These are phyloP conservation scores for Anthracocystis panici-leucophaei DNA, from an alignment of 1,284 basidiomycete species.

Conservation along the genomic window DNA sequence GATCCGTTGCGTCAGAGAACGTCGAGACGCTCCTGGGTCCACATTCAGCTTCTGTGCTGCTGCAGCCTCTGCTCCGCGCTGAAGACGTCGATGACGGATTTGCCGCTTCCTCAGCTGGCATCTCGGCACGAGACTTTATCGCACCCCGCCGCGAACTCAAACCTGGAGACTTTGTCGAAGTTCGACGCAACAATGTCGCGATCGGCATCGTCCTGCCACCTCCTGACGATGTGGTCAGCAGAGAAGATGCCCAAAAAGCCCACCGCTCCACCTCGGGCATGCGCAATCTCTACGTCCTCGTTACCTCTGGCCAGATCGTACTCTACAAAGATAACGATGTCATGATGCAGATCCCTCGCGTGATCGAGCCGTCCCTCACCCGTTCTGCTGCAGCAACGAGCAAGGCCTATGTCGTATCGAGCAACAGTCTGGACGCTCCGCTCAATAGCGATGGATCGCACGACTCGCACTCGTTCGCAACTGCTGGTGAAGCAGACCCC, in stretches of 20 bases:
- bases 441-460: conserved; percentile 20
- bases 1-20: conserved; percentile 4
- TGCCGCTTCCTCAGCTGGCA: not conserved
- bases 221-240: conserved; percentile 11
- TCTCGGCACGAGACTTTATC: conserved; percentile 29
- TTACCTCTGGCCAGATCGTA: conserved; percentile 32
- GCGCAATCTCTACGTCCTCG: conserved; percentile 40
- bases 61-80: conserved; percentile 8
- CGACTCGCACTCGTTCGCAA: conserved; percentile 17
- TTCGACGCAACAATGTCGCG: conserved; percentile 6
- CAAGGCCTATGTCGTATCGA: conserved; percentile 26
- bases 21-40: conserved; percentile 25
- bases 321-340: conserved; percentile 43
- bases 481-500: conserved; percentile 10
- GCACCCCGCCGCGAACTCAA: conserved; percentile 20
- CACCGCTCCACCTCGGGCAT: not conserved
- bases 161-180: conserved; percentile 52
- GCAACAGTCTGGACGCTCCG: conserved; percentile 17
- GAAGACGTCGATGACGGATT: conserved; percentile 1
- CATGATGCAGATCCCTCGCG: conserved; percentile 41
- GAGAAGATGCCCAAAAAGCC: not conserved
- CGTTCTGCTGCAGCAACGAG: conserved; percentile 8
- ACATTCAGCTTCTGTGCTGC: conserved; percentile 19
- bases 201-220: conserved; percentile 30
- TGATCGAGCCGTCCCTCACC: conserved; percentile 28